Conservation (phyloP, 2,329 filamentous ascomycete genomes). For the Rhytidhysteron rufulum region DNA sequence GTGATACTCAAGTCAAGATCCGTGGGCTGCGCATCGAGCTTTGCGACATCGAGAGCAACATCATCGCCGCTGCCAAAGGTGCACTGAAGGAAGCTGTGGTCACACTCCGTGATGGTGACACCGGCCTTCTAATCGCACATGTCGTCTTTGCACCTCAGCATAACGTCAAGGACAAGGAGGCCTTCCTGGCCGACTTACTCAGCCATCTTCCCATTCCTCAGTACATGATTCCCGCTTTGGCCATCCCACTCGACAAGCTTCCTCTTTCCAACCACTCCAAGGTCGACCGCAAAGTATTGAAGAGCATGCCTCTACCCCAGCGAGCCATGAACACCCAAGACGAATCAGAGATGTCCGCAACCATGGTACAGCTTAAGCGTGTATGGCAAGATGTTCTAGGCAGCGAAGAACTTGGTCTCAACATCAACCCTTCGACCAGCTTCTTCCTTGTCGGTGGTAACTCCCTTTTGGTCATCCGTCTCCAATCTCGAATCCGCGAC, state of each 20-base stretch:
- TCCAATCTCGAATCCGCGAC: slow-evolving; percentile 34
- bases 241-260: not conserved
- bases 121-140: slow-evolving; percentile 30
- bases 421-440: slow-evolving; percentile 19
- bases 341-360: slow-evolving; percentile 8
- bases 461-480: slow-evolving; percentile 38
- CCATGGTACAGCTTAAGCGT: not conserved
- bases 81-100: slow-evolving; percentile 24
- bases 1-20: slow-evolving; percentile 22
- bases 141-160: slow-evolving; percentile 22
- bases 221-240: slow-evolving; percentile 34
- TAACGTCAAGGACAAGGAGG: slow-evolving; percentile 3
- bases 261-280: not conserved
- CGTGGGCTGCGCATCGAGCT: slow-evolving; percentile 39
- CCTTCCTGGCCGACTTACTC: slow-evolving; percentile 13
- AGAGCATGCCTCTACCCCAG: slow-evolving; percentile 6
- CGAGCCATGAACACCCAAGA: no score
- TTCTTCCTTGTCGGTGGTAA: slow-evolving; percentile 44
- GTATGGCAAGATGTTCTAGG: slow-evolving; percentile 12
- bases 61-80: slow-evolving; percentile 21
- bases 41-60: slow-evolving; percentile 33
- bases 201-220: slow-evolving; percentile 28
- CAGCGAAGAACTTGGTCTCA: not conserved
- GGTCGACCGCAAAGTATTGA: slow-evolving; percentile 5
- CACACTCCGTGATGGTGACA: slow-evolving; percentile 15